Conservation (phyloP, 2,329 filamentous ascomycete genomes). For the Aureobasidium sp. region DNA sequence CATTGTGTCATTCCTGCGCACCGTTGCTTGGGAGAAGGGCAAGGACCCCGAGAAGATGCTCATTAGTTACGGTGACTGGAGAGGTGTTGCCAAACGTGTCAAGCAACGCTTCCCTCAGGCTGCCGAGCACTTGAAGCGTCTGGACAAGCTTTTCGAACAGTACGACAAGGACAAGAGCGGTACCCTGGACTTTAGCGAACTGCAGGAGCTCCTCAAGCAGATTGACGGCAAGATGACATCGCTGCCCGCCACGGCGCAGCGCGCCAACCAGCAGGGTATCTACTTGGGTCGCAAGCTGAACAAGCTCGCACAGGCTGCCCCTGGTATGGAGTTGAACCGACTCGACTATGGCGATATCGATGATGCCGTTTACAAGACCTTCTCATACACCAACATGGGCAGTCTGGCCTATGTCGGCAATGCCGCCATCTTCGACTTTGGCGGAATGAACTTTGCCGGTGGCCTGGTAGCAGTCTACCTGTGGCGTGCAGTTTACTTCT, state of each 20-base stretch:
- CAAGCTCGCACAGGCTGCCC: conserved; percentile 69
- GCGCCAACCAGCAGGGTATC: conserved; percentile 88
- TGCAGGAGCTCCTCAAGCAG: conserved; percentile 77
- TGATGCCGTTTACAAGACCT: conserved; percentile 84
- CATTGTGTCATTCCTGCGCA: conserved; percentile 81
- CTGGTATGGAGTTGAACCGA: conserved; percentile 69
- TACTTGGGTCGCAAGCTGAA: conserved; percentile 94
- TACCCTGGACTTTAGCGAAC: conserved; percentile 87
- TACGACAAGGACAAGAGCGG: conserved; percentile 92
- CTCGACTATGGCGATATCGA: conserved; percentile 85
- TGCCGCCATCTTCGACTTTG: conserved; percentile 86
- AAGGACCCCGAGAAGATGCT: conserved; percentile 82
- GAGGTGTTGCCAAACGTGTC: conserved; percentile 70
- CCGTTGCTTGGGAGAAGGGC: conserved; percentile 82
- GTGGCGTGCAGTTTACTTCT: conserved; percentile 95
- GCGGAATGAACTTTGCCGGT: conserved; percentile 68
- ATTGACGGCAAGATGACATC: conserved; percentile 94
- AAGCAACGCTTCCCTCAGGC: conserved; percentile 88
- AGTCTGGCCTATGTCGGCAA: conserved; percentile 94
- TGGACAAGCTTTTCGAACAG: conserved; percentile 82
- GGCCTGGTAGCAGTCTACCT: conserved; percentile 90
- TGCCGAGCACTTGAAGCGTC: conserved; percentile 70
- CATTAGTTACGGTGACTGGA: conserved; percentile 82
- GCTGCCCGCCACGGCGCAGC: conserved; percentile 87
- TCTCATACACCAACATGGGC: conserved; percentile 87